Conservation (phyloP, 805 yeast genomes). For the Vanderwaltozyma yarrowii region DNA sequence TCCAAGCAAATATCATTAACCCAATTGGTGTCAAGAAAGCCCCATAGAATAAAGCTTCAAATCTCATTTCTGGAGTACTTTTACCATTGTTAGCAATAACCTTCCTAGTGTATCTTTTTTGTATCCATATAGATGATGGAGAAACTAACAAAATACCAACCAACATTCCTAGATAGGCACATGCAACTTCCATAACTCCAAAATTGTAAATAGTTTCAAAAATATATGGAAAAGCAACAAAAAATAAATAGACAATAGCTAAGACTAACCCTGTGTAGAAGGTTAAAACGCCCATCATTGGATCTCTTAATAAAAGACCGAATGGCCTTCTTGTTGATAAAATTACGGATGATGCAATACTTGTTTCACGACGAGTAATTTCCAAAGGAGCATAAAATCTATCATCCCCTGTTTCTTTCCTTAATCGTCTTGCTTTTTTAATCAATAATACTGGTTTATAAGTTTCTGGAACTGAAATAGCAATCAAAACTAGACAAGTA, state of each 20-base stretch:
- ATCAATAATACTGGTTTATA: conserved; percentile 43
- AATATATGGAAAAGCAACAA: conserved; percentile 56
- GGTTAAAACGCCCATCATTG: conserved; percentile 46
- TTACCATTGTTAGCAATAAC: conserved; percentile 36
- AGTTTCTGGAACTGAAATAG: conserved; percentile 51
- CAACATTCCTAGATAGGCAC: conserved; percentile 52
- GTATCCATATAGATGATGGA: conserved; percentile 35
- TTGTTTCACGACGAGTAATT: conserved; percentile 33
- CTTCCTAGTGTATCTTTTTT: conserved; percentile 33
- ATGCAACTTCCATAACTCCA: conserved; percentile 45
- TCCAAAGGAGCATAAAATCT: conserved; percentile 34
- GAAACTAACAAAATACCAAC: conserved; percentile 42
- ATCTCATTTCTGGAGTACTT: conserved; percentile 49
- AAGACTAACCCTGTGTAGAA: conserved; percentile 47
- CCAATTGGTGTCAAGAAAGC: conserved; percentile 53
- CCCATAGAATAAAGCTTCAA: conserved; percentile 55
- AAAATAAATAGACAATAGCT: conserved; percentile 54
- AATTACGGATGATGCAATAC: conserved; percentile 32
- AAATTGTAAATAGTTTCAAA: conserved; percentile 44
- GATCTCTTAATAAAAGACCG: conserved; percentile 37
- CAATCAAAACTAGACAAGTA: conserved; percentile 37
- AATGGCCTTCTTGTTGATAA: conserved; percentile 45
- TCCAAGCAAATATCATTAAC: conserved; percentile 72
- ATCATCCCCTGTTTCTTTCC: conserved; percentile 46
- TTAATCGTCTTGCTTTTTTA: conserved; percentile 40